Evolutionary conservation across 2,329 filamentous ascomycete species (phyloP), one percentile per base, ranked within the genome.

Genomic region (Elsinoe australis): DNA sequence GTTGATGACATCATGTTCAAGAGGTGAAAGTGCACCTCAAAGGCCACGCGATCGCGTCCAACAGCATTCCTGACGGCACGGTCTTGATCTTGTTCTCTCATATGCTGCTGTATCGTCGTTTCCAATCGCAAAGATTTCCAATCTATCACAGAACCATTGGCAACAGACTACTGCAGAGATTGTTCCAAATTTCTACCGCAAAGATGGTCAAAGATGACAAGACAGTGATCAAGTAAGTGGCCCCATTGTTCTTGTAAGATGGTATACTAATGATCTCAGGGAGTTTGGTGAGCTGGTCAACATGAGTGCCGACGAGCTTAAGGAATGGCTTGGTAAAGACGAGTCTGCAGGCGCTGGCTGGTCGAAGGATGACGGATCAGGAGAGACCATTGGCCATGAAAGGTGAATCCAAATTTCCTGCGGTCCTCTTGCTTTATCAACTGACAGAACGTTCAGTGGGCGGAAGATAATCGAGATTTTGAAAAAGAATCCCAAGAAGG

Each of bases 261-360:
- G n/a, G n/a, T n/a, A n/a, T n/a, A n/a, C 22, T 47, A 24, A 53
- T 31, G 41, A 19, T 29, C 41, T 22, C 53, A 71, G 73, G 42
- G 79, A 83, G 59, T 84, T 82, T 69, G 82, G 83, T 52, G 70
- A 76, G 31, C 63, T 82, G 38, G 78, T 83, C 61, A 83, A 83
- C 61, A 83, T 84, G 79, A 73, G 70, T 8, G 67, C 78, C 1
- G 61, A 69, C 1, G 79, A 83, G 53, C 70, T 84, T 12, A 71
- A 79, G 55, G 67, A 71, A 18, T 83, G 80, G 80, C 71, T 83
- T 18, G 70, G 75, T 52, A 69, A 71, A 5, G 70, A 74, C n/a
- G 71, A 78, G 24, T 82, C 78, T 7, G 68, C 70, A 39, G 70
- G 67, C 14, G 72, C 79, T 1, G 80, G 80, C 2, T 82, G 77